Percentiles rank a stretch among this genome's conserved stretches.
Conservation (phyloP, 768 basidiomycete genomes). For the Dictyophora rubrovolvata region DNA sequence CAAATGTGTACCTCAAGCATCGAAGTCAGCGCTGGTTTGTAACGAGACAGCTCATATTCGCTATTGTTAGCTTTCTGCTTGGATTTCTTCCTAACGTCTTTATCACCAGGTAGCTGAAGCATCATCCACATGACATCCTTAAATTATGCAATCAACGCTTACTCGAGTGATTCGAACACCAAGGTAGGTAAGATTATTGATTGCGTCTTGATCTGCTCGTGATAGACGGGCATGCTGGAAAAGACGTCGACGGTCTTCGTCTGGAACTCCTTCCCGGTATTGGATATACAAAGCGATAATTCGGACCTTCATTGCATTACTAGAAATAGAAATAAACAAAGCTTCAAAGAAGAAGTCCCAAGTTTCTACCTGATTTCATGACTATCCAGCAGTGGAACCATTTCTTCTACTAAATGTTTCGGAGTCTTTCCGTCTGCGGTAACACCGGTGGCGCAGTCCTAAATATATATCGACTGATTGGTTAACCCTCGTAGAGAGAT, state of each 20-base stretch:
- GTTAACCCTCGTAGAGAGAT: neutral
- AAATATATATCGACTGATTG: neutral
- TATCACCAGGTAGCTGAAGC: slow-evolving; percentile 58
- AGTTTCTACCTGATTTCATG: slow-evolving; percentile 63
- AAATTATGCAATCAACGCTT: slow-evolving; percentile 14
- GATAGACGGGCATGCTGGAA: slow-evolving; percentile 91
- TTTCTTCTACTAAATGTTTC: slow-evolving; percentile 91
- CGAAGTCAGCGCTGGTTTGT: slow-evolving; percentile 70
- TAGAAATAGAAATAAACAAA: slow-evolving; percentile 22
- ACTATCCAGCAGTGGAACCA: slow-evolving; percentile 92
- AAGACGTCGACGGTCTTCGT: slow-evolving; percentile 87
- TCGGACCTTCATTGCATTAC: slow-evolving; percentile 87
- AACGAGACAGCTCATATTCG: slow-evolving; percentile 94
- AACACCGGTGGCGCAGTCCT: slow-evolving; percentile 91
- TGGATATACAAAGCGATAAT: slow-evolving; percentile 94
- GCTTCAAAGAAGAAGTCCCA: neutral
- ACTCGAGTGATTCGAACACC: slow-evolving; percentile 83
- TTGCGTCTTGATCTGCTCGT: slow-evolving; percentile 83
- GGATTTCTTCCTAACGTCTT: slow-evolving; percentile 60
- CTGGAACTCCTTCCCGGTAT: slow-evolving; percentile 93
- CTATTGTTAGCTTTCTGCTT: slow-evolving; percentile 78
- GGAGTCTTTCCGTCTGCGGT: slow-evolving; percentile 92
- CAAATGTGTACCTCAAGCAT: slow-evolving; percentile 64
- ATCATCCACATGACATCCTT: neutral
- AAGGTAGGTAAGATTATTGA: slow-evolving; percentile 75